Evolutionary conservation across 163 green algal species (phyloP).

Genomic region (Scenedesmus sp.): DNA sequence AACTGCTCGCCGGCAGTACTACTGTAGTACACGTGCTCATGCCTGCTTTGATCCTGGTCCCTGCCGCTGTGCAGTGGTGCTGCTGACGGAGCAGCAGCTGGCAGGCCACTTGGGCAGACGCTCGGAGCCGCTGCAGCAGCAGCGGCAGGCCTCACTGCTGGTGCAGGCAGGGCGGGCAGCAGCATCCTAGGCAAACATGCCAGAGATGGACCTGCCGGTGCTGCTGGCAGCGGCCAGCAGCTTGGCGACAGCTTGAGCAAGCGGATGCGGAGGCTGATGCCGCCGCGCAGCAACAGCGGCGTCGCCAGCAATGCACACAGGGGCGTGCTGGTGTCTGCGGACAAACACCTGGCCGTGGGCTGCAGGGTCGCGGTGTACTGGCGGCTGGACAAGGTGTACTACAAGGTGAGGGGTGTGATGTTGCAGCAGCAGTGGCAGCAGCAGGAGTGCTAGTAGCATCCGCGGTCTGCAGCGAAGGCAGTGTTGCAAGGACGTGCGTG

Average conservation of each 20-base stretch:
- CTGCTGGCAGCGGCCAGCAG: neutral
- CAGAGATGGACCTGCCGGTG: neutral
- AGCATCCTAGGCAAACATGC: slow-evolving; percentile 29
- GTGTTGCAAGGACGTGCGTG: too few species aligned
- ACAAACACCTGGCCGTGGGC: slow-evolving; percentile 42
- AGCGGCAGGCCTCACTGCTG: neutral
- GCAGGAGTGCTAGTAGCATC: neutral
- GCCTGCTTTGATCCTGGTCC: too few species aligned
- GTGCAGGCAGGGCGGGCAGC: neutral
- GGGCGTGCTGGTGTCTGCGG: neutral
- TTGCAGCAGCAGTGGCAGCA: neutral
- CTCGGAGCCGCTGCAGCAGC: neutral
- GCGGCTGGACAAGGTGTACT: slow-evolving; percentile 38
- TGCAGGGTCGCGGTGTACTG: slow-evolving; percentile 45
- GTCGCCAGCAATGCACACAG: neutral
- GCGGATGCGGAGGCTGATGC: neutral
- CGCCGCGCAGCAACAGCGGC: neutral
- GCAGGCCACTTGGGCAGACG: neutral
- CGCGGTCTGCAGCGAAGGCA: too few species aligned
- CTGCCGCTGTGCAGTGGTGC: neutral
- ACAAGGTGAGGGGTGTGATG: slow-evolving; percentile 27
- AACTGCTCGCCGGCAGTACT: neutral
- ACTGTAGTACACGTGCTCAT: too few species aligned
- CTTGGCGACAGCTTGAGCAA: slow-evolving; percentile 5
- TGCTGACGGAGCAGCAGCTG: neutral